phyloP scores from a whole-genome alignment of 192 early-diverging fungal species.

The Coemansia sp. region DNA sequence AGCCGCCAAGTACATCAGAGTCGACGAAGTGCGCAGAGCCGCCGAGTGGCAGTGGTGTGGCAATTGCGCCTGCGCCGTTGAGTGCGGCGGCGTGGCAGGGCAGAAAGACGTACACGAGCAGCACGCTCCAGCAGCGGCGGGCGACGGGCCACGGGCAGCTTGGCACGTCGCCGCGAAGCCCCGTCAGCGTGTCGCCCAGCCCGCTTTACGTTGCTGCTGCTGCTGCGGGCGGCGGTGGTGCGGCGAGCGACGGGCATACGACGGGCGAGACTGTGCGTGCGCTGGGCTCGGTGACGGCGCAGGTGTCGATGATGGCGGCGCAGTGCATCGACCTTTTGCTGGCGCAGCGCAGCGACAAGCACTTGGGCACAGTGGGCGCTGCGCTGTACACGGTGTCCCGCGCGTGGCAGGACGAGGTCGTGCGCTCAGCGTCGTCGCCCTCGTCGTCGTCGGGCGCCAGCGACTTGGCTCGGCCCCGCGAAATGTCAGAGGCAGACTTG shows the following conservation, averaged over 20 bases:
- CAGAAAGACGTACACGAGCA: slow-evolving; percentile 36
- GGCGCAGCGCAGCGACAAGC: neutral
- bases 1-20: neutral
- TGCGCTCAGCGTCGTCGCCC: slow-evolving; percentile 11
- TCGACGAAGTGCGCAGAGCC: neutral
- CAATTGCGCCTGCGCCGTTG: neutral
- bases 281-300: slow-evolving; percentile 39
- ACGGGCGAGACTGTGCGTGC: slow-evolving; percentile 20
- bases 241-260: neutral
- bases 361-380: slow-evolving; percentile 10
- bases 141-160: slow-evolving; percentile 4
- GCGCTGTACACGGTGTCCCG: slow-evolving; percentile 30
- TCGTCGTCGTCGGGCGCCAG: neutral
- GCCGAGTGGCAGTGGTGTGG: neutral
- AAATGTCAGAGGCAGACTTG: slow-evolving; percentile 24
- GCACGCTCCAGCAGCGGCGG: slow-evolving; percentile 34
- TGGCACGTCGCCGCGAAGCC: slow-evolving; percentile 22
- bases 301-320: slow-evolving; percentile 37
- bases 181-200: slow-evolving; percentile 10
- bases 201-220: slow-evolving; percentile 2
- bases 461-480: slow-evolving; percentile 2
- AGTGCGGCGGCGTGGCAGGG: slow-evolving; percentile 4
- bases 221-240: neutral
- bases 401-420: slow-evolving; percentile 49
- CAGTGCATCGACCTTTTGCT: slow-evolving; percentile 43